These are phyloP conservation scores for Podaxis sp. DNA, from an alignment of 768 basidiomycete species.

Conservation along the genomic window DNA sequence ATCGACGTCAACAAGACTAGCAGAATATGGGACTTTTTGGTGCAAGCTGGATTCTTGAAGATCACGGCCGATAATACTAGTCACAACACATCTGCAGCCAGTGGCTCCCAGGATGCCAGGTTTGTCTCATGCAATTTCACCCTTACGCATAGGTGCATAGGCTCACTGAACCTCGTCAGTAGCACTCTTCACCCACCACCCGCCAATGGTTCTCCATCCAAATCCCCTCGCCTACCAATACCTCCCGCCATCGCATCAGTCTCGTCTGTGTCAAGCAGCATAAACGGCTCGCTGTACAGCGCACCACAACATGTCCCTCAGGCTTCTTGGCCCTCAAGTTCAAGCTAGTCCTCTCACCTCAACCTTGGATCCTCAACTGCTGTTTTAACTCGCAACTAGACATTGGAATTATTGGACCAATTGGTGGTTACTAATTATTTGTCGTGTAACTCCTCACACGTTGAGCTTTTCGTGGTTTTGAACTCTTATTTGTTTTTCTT, in stretches of 20 bases:
- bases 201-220: slow-evolving; percentile 31
- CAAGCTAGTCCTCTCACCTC: slow-evolving; percentile 12
- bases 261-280: slow-evolving; percentile 29
- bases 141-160: background rate
- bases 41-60: slow-evolving; percentile 77
- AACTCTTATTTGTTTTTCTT: slow-evolving; percentile 10
- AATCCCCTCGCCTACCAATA: slow-evolving; percentile 28
- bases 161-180: slow-evolving; percentile 3
- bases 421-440: slow-evolving; percentile 11
- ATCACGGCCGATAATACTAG: slow-evolving; percentile 51
- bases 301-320: slow-evolving; percentile 28
- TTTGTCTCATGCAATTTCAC: slow-evolving; percentile 18
- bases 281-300: slow-evolving; percentile 34
- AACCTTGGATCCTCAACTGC: background rate
- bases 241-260: slow-evolving; percentile 20
- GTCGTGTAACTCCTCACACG: slow-evolving; percentile 4
- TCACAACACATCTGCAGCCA: slow-evolving; percentile 38
- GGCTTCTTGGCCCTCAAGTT: slow-evolving; percentile 21
- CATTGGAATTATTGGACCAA: slow-evolving; percentile 4
- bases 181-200: slow-evolving; percentile 19
- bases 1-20: slow-evolving; percentile 93
- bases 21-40: slow-evolving; percentile 90
- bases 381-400: slow-evolving; percentile 2
- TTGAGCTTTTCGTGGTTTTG: background rate
- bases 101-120: slow-evolving; percentile 32